phyloP scores from a whole-genome alignment of 129 eudicot genomes.

The Helichrysum umbraculigerum region DNA sequence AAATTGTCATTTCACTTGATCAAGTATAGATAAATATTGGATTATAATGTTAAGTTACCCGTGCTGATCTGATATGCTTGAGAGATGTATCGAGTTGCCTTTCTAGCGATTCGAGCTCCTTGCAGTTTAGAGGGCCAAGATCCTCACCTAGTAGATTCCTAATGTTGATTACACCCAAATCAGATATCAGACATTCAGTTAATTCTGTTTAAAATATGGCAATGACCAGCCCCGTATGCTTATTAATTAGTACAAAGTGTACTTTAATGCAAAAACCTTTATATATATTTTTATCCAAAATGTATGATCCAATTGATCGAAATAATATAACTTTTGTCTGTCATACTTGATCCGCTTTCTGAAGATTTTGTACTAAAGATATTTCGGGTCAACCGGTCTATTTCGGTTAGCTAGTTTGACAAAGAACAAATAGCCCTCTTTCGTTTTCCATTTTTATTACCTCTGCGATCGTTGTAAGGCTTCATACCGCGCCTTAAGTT shows the following conservation, averaged over 20 bases:
- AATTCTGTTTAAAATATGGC: background rate
- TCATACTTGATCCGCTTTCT: too few relatives aligned
- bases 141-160: slow-evolving; percentile 98
- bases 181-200: background rate
- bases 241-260: too few relatives aligned
- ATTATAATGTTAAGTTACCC: slow-evolving; percentile 45
- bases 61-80: slow-evolving; percentile 82
- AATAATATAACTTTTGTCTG: too few relatives aligned
- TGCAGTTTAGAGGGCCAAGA: slow-evolving; percentile 93
- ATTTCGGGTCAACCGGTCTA: background rate
- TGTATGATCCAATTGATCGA: too few relatives aligned
- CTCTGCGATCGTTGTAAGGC: slow-evolving; percentile 85
- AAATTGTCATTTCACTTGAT: background rate
- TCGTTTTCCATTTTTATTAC: slow-evolving; percentile 28
- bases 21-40: background rate
- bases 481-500: slow-evolving; percentile 88
- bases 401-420: background rate
- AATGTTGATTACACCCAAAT: background rate
- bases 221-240: background rate
- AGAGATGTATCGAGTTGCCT: slow-evolving; percentile 89
- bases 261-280: background rate
- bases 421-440: background rate
- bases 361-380: background rate
- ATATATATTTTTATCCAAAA: background rate
- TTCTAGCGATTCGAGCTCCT: slow-evolving; percentile 92